Base-by-base conservation (phyloP, 495 filamentous ascomycete species). In the Tuber borchii region DNA sequence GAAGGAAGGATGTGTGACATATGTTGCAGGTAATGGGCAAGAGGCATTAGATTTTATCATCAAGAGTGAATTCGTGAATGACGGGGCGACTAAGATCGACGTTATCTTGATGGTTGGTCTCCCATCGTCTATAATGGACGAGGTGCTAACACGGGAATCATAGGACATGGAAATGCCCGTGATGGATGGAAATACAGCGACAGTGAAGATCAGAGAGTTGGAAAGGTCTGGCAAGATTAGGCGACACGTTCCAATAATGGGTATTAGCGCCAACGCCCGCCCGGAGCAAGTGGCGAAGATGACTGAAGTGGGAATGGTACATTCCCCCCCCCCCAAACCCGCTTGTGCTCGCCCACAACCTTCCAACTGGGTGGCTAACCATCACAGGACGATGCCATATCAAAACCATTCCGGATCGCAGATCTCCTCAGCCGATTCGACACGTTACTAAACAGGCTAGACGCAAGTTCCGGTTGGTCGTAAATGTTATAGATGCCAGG, bases 91-190 rank as follows among this genome's bases (percentile, higher is more conserved):
- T 26, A 84, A 87, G 74, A 83, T 93, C 16, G 88, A 88, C 65
- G 88, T 94, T 72, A 88, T 94, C 31, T 84, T 94, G 5, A 93
- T 94, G 91, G 56, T 65, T 4, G 91, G 93, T 79, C 89, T 92
- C 48, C 90, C 93, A 79, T 93, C 93, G 91, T 91, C 91, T 0
- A 83, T 93, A 17, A 92, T 93, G 88, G 89, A 93, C 81, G 91
- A 91, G 72, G 84, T 72, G 87, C 88, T 0, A 84, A 85, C 48
- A 85, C 84, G 19, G 82, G 26, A 10, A 34, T 16, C 4, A 65
- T 65, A 65, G 91, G 93, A 95, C 79, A 90, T 93, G 71, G 92
- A 94, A 80, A 95, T 95, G 93, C 93, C 93, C 0, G 84, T 94
- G 20, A 93, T 93, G 89, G 90, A 94, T 82, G 93, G 93, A 16